These are phyloP conservation scores for Boletus semigastroideus DNA, from an alignment of 1,284 basidiomycete species.

Conservation along the genomic window DNA sequence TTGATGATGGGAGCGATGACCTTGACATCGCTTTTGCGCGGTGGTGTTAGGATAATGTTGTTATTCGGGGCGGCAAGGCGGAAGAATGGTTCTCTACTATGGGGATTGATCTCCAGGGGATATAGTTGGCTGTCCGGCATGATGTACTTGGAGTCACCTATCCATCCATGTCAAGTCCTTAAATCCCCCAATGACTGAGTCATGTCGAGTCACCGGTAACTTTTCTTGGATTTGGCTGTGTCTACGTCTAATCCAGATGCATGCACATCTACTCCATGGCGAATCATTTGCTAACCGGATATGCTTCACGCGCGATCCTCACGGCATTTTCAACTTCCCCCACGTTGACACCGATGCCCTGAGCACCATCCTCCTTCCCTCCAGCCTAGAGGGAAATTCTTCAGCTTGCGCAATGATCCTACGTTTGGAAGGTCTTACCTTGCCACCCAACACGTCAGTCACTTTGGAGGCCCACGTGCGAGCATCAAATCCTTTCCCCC, in stretches of 20 bases:
- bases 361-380: slow-evolving; percentile 87
- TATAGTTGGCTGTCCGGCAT: slow-evolving; percentile 34
- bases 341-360: slow-evolving; percentile 77
- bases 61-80: slow-evolving; percentile 45
- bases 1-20: slow-evolving; percentile 43
- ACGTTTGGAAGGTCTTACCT: slow-evolving; percentile 47
- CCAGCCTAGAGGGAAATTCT: slow-evolving; percentile 61
- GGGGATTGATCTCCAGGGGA: slow-evolving; percentile 44
- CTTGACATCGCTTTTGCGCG: slow-evolving; percentile 46
- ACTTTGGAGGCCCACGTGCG: slow-evolving; percentile 84
- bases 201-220: background rate
- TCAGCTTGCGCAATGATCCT: slow-evolving; percentile 8
- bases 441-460: slow-evolving; percentile 80
- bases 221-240: background rate
- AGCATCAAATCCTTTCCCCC: slow-evolving; percentile 71
- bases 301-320: slow-evolving; percentile 51
- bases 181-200: background rate
- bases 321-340: slow-evolving; percentile 74
- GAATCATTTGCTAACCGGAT: slow-evolving; percentile 28
- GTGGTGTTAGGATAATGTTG: slow-evolving; percentile 60
- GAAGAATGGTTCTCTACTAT: slow-evolving; percentile 53
- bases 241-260: background rate
- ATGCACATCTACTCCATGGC: background rate
- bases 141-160: slow-evolving; percentile 3
- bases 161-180: background rate